phyloP scores from a whole-genome alignment of 768 basidiomycete species.

The Punctularia strigosozonata region DNA sequence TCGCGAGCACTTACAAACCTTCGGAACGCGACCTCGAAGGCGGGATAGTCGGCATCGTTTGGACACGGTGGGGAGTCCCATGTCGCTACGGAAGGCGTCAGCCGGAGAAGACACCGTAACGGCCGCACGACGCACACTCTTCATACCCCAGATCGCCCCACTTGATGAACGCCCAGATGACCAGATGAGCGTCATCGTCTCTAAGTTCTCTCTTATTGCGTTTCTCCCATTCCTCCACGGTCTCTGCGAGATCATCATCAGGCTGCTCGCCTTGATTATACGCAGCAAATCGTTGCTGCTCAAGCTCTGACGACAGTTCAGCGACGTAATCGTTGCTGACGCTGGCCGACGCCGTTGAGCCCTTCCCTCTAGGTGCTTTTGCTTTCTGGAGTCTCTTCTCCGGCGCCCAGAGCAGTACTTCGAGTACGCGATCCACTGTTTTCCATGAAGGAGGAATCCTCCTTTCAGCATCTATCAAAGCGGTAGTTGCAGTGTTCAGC shows the following conservation, averaged over 20 bases:
- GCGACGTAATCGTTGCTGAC: constrained; percentile 14
- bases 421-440: constrained; percentile 85
- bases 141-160: constrained; percentile 94
- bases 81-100: constrained; percentile 40
- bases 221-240: constrained; percentile 51
- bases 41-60: constrained; percentile 42
- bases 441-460: constrained; percentile 76
- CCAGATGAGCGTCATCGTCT: no score
- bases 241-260: constrained; percentile 36
- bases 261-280: constrained; percentile 59
- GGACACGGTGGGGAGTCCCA: constrained; percentile 82
- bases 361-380: constrained; percentile 12
- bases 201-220: constrained; percentile 25
- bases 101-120: constrained; percentile 2
- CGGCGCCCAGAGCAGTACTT: constrained; percentile 57
- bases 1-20: constrained; percentile 50
- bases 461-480: constrained; percentile 59
- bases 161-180: constrained; percentile 82
- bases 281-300: constrained; percentile 21
- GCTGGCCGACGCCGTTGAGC: constrained; percentile 13
- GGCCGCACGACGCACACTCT: constrained; percentile 47
- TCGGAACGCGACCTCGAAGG: constrained; percentile 57
- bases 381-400: constrained; percentile 14
- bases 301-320: constrained; percentile 18
- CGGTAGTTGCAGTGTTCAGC: constrained; percentile 14